Conservation (phyloP, 371 early-diverging fungal species). For the Syncephalastrum contaminatum region DNA sequence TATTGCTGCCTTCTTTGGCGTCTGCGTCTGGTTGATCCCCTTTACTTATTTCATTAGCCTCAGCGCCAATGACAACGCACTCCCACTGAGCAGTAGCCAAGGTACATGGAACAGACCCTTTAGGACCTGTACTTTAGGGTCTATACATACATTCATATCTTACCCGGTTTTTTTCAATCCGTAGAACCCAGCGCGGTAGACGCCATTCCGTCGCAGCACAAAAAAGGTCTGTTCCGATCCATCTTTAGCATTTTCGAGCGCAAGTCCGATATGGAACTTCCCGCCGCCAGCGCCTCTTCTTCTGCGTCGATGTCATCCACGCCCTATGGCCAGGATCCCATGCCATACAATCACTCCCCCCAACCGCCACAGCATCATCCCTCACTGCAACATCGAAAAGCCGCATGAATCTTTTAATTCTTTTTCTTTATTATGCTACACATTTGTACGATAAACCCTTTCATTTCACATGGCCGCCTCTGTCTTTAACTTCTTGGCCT, state of each 20-base stretch:
- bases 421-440: constrained; percentile 1
- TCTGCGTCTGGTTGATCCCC: constrained; percentile 87
- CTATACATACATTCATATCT: background rate
- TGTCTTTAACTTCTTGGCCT: constrained; percentile 9
- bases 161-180: background rate
- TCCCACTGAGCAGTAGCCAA: constrained; percentile 64
- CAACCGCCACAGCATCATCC: background rate
- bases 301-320: constrained; percentile 1
- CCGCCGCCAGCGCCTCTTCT: constrained; percentile 3
- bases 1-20: constrained; percentile 84
- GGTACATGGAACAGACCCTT: background rate
- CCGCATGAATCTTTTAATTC: constrained; percentile 6
- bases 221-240: constrained; percentile 19
- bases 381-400: constrained; percentile 20
- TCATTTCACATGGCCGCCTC: constrained; percentile 4
- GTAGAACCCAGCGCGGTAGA: constrained; percentile 17
- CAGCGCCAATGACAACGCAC: constrained; percentile 81
- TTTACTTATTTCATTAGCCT: constrained; percentile 85
- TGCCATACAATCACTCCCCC: background rate
- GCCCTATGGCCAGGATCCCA: background rate
- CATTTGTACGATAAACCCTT: background rate
- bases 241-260: constrained; percentile 14
- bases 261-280: constrained; percentile 6
- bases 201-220: constrained; percentile 17
- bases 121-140: background rate